Conservation (phyloP, 208 protist species). For the Wallacemonas sp. region DNA sequence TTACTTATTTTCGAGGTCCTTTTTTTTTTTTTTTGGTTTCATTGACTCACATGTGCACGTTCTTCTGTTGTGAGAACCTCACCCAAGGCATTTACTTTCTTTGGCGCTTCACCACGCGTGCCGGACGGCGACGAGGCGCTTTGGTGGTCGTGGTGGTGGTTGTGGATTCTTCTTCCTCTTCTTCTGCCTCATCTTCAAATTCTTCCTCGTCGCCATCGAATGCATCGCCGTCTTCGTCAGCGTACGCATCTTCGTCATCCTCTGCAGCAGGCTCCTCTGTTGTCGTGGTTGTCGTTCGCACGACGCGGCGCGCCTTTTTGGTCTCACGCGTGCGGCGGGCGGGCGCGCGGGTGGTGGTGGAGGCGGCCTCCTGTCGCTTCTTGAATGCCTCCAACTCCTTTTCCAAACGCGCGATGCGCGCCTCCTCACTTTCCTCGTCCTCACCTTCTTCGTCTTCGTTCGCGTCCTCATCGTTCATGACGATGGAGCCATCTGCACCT, state of each 20-base stretch:
- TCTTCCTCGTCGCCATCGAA: conserved; percentile 22
- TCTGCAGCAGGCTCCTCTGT: neutral
- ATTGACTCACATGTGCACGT: neutral
- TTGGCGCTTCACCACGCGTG: conserved; percentile 13
- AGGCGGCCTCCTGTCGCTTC: conserved; percentile 19
- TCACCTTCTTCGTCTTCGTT: neutral
- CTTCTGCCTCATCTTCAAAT: conserved; percentile 21
- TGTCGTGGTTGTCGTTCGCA: conserved; percentile 4
- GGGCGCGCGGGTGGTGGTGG: neutral
- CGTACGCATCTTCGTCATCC: conserved; percentile 19
- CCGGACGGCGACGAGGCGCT: conserved; percentile 5
- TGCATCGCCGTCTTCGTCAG: conserved; percentile 26
- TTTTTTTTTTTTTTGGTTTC: too few relatives aligned
- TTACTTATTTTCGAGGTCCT: too few relatives aligned
- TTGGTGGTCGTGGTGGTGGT: conserved; percentile 16
- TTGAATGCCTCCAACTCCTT: conserved; percentile 40
- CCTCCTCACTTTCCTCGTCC: neutral
- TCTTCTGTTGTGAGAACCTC: neutral
- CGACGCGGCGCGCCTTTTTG: conserved; percentile 1
- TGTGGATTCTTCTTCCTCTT: conserved; percentile 12
- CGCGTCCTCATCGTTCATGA: conserved; percentile 8
- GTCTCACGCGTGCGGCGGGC: neutral
- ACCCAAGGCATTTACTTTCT: conserved; percentile 9
- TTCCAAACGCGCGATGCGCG: conserved; percentile 39
- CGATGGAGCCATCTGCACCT: conserved; percentile 1